Evolutionary conservation across 2,329 filamentous ascomycete genomes (phyloP), one percentile per base, ranked within the genome.

Genomic region (Penicillium sp.): DNA sequence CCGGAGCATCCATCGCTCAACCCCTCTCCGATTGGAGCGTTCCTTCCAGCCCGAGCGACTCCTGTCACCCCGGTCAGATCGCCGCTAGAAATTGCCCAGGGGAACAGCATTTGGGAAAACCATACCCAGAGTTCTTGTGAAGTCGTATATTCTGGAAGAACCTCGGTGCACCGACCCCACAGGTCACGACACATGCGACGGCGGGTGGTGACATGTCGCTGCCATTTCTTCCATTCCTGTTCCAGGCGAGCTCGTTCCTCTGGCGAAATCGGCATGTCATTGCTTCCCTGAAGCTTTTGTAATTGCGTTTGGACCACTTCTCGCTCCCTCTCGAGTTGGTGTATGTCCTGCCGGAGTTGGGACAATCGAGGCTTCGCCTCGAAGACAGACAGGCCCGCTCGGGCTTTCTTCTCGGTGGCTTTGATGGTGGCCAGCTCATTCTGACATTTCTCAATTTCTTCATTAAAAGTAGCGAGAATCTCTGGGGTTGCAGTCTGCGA

Each of bases 111-210:
- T 11, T 11, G n/a, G 22, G 16, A 22, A 22, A 27, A 27, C 10
- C 25, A 13, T 40, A 69, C 76, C 68, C 72, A 74, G 25, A 77
- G 48, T 48, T 75, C 72, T 35, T 64, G 67, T 43, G 56, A 64
- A 14, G 51, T 64, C 58, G 71, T 69, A 29, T 61, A 63, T 39
- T 74, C 71, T 20, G 68, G 61, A 46, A 77, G 41, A 18, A 62
- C 52, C 30, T 71, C 73, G 41, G 66, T 65, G 46, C 75, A 70
- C 39, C 60, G 52, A 33, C 47, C 59, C 75, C 75, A 79, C 48
- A 77, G 51, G 43, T 75, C 70, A 32, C 48, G 55, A 35, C 66
- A 69, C 47, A 78, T 74, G 53, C 59, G 69, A 56, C 66, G 66
- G 41, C 75, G 69, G 30, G 55, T 54, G 18, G 39, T 53, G 26